Percentiles rank a stretch among this genome's conserved stretches.
Conservation (phyloP, 2,329 filamentous ascomycete species). For the Ascosphaera apis region DNA sequence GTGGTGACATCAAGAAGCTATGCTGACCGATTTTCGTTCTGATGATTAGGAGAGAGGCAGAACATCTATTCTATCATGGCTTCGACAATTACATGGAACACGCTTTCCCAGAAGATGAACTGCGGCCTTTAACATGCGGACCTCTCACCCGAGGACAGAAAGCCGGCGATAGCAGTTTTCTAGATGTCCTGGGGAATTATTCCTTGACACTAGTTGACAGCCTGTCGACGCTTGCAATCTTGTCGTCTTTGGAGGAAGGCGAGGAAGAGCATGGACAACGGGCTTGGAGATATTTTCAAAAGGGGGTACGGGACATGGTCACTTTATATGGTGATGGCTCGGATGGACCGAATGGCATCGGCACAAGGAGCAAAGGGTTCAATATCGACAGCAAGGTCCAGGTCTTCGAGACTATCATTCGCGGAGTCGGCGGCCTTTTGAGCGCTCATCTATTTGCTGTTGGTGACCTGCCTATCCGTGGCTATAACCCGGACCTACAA, state of each 20-base stretch:
- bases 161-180: slow-evolving; percentile 57
- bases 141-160: slow-evolving; percentile 64
- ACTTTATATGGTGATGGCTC: slow-evolving; percentile 71
- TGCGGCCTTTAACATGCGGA: slow-evolving; percentile 64
- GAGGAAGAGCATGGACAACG: slow-evolving; percentile 26
- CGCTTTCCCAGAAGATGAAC: slow-evolving; percentile 89
- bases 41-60: slow-evolving; percentile 19
- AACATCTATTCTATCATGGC: slow-evolving; percentile 84
- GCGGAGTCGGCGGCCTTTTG: slow-evolving; percentile 70
- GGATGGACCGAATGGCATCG: slow-evolving; percentile 41
- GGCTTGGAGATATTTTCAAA: slow-evolving; percentile 53
- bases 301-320: slow-evolving; percentile 53
- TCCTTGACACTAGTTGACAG: slow-evolving; percentile 90
- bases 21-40: neutral
- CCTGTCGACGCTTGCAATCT: slow-evolving; percentile 75
- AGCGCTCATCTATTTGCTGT: slow-evolving; percentile 86
- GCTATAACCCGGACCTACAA: slow-evolving; percentile 36
- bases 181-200: slow-evolving; percentile 92
- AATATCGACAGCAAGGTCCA: slow-evolving; percentile 96
- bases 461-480: slow-evolving; percentile 66
- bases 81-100: slow-evolving; percentile 85
- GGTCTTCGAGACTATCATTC: slow-evolving; percentile 93
- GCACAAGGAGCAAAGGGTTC: slow-evolving; percentile 56
- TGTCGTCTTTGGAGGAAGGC: slow-evolving; percentile 37
- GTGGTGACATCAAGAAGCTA: neutral